Evolutionary conservation across 2,329 filamentous ascomycete genomes (phyloP), one percentile per base, ranked within the genome.

Genomic region (Berkeleyomyces rouxiae): DNA sequence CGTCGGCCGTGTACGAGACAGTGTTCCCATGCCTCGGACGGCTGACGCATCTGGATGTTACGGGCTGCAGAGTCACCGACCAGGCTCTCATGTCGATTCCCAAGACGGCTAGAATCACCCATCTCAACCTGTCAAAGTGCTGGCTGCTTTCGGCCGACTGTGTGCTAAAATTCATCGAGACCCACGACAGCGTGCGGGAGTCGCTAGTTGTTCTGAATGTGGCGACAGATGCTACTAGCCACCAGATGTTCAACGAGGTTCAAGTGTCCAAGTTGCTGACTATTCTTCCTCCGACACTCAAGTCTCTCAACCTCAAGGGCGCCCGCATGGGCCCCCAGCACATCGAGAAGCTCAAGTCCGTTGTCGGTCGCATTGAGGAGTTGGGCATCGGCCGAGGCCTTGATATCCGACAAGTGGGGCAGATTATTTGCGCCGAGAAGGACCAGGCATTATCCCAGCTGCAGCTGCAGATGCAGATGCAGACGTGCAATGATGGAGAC

Each of bases 51-150:
- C 80, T 93, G 44, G 88, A 93, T 69, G 78, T 91, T n/a, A 82
- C 86, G 7, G 86, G 87, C 67, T 91, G 88, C 1, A 82, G 85
- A 67, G 82, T 93, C 68, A 90, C 84, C 42, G 82, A 90, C 70
- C 75, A 78, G 33, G 87, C 88, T 3, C 77, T 93, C 13, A 75
- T 80, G 67, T 82, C 82, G 23, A 87, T 92, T 66, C 87, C 88
- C 0, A 70, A 77, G n/a, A 84, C 84, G 3, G 88, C 88, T 9
- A 78, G 76, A 66, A 79, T 92, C 66, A 90, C 86, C 0, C 88
- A 93, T 70, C 75, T 93, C 61, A 91, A 90, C 69, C 74, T 93
- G 57, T 83, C 86, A 66, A 88, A 87, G 72, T 92, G 88, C 76
- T 83, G 82, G 61, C 78, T 82, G 61, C 77, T 93, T 61, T 82